Evolutionary conservation across 768 basidiomycete genomes (phyloP).

Genomic region (Lactarius trivialis): DNA sequence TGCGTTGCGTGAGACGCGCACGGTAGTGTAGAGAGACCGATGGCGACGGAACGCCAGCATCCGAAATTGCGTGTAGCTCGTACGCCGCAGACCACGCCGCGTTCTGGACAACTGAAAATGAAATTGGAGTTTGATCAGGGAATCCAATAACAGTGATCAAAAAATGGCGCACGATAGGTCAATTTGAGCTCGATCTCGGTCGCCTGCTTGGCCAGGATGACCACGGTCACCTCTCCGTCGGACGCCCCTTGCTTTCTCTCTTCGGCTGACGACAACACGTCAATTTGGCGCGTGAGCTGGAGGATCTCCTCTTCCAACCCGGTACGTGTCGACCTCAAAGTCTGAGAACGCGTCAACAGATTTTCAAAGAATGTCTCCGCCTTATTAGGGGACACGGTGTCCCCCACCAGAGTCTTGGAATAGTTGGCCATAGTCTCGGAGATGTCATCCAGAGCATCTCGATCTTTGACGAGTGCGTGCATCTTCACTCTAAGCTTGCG

Average conservation of each 20-base stretch:
- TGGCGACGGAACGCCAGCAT: slow-evolving; percentile 38
- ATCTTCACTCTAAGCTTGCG: slow-evolving; percentile 32
- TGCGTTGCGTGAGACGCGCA: slow-evolving; percentile 45
- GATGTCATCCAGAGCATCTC: slow-evolving; percentile 36
- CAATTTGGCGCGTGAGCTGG: slow-evolving; percentile 35
- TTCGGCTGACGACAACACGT: slow-evolving; percentile 30
- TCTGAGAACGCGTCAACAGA: slow-evolving; percentile 36
- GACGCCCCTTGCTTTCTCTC: slow-evolving; percentile 30
- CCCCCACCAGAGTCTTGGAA: slow-evolving; percentile 38
- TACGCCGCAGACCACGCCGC: slow-evolving; percentile 50
- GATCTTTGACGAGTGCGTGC: slow-evolving; percentile 34
- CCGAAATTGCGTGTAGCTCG: slow-evolving; percentile 47
- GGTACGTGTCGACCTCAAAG: slow-evolving; percentile 32
- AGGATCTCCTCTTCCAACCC: slow-evolving; percentile 33
- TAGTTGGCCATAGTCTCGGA: slow-evolving; percentile 39
- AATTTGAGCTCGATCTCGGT: slow-evolving; percentile 39
- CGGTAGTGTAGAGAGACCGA: slow-evolving; percentile 48
- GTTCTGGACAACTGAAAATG: slow-evolving; percentile 40
- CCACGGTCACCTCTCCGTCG: slow-evolving; percentile 35
- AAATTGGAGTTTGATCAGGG: background rate
- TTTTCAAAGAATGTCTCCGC: slow-evolving; percentile 39
- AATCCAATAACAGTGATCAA: background rate
- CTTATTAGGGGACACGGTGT: slow-evolving; percentile 34
- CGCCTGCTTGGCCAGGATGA: slow-evolving; percentile 37
- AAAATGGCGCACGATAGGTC: slow-evolving; percentile 44